These are phyloP conservation scores for Candida chilensis DNA, from an alignment of 805 yeast genomes.

Conservation along the genomic window DNA sequence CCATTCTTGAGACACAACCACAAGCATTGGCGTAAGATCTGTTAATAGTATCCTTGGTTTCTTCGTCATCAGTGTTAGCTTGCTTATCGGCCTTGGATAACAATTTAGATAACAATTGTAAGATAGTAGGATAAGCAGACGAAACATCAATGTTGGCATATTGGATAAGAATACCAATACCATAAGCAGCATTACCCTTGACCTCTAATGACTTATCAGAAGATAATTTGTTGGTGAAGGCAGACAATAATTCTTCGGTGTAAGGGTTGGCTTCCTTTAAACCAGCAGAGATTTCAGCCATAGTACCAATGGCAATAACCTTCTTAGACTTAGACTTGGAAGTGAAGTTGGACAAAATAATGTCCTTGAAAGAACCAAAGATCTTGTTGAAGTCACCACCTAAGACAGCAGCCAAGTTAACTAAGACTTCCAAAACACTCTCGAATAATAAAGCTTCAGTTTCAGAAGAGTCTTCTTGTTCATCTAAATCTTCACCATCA, in stretches of 20 bases:
- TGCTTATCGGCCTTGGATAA: conserved; percentile 56
- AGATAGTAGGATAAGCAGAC: conserved; percentile 56
- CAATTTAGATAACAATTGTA: conserved; percentile 71
- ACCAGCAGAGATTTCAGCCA: conserved; percentile 82
- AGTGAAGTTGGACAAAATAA: conserved; percentile 45
- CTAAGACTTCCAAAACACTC: conserved; percentile 78
- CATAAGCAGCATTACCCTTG: conserved; percentile 92
- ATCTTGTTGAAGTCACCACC: conserved; percentile 70
- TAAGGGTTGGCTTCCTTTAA: conserved; percentile 60
- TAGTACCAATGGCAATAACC: conserved; percentile 76
- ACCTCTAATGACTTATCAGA: conserved; percentile 79
- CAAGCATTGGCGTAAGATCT: conserved; percentile 90
- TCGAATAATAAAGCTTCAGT: conserved; percentile 68
- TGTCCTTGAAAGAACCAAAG: conserved; percentile 63
- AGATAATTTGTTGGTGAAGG: conserved; percentile 60
- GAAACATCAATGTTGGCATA: conserved; percentile 48
- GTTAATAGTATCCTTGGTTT: conserved; percentile 68
- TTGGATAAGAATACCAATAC: conserved; percentile 73
- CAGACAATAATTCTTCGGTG: conserved; percentile 59
- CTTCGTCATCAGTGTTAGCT: conserved; percentile 63
- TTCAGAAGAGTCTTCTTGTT: conserved; percentile 41
- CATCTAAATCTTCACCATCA: conserved; percentile 48
- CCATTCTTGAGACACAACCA: conserved; percentile 94
- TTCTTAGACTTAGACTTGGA: conserved; percentile 65
- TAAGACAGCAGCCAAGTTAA: conserved; percentile 65